Percentiles rank a stretch among this genome's conserved stretches.
These are phyloP conservation scores for Hanseniaspora pseudoguilliermondii DNA, from an alignment of 805 yeast species.

Conservation along the genomic window DNA sequence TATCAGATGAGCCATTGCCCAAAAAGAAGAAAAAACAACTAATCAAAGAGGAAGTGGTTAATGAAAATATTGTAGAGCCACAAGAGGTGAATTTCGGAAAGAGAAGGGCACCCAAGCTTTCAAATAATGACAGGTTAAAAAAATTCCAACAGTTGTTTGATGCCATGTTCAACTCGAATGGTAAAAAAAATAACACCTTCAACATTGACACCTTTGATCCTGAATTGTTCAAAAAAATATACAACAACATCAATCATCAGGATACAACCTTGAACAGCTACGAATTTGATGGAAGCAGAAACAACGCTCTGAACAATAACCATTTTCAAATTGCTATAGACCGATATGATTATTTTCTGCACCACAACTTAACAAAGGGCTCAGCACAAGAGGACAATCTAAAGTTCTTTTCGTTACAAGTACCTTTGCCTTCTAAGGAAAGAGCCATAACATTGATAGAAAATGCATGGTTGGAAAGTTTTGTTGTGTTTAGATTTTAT, in stretches of 20 bases:
- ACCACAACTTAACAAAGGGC: not conserved
- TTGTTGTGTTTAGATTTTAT: slow-evolving; percentile 71
- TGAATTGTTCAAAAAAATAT: slow-evolving; percentile 21
- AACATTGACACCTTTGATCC: slow-evolving; percentile 21
- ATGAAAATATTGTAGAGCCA: not conserved
- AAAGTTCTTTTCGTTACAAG: slow-evolving; percentile 30
- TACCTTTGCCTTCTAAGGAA: slow-evolving; percentile 65
- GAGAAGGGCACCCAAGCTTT: slow-evolving; percentile 12
- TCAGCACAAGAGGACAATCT: not conserved
- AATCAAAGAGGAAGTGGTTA: not conserved
- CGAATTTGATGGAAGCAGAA: slow-evolving; percentile 6
- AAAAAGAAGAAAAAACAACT: not conserved
- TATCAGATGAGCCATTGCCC: not conserved
- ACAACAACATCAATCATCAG: slow-evolving; percentile 16
- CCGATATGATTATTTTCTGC: slow-evolving; percentile 6
- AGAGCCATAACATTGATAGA: slow-evolving; percentile 60
- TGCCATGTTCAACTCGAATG: slow-evolving; percentile 14
- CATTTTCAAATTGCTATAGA: slow-evolving; percentile 8
- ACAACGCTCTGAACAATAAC: not conserved
- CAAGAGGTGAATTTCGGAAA: not conserved
- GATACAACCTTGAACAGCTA: not conserved
- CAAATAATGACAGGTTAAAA: slow-evolving; percentile 15
- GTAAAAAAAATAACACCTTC: not conserved
- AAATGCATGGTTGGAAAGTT: slow-evolving; percentile 76
- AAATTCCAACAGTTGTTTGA: slow-evolving; percentile 20